Evolutionary conservation across 495 filamentous ascomycete species (phyloP).

Genomic region (Trichocladium uniseriatum): DNA sequence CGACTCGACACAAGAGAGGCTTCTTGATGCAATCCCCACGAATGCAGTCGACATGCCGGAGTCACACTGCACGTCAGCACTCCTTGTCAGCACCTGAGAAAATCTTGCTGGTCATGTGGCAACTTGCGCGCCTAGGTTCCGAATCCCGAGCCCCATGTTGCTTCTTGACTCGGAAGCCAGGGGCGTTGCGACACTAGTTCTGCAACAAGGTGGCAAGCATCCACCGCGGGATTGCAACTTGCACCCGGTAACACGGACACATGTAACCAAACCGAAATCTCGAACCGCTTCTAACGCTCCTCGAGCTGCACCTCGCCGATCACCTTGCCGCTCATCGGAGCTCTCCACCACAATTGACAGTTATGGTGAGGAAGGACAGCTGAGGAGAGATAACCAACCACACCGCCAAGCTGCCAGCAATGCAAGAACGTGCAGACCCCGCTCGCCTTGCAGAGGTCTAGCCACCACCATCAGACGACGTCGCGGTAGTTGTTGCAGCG

Average conservation of each 20-base stretch:
- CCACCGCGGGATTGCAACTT: background rate
- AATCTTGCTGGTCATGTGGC: constrained; percentile 4
- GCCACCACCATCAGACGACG: too few species aligned
- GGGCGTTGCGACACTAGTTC: background rate
- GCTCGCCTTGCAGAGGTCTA: too few species aligned
- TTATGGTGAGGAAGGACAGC: background rate
- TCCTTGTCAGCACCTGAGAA: too few species aligned
- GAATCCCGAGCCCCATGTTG: constrained; percentile 6
- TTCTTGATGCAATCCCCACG: background rate
- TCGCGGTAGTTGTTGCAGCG: too few species aligned
- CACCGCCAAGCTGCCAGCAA: too few species aligned
- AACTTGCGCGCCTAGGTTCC: background rate
- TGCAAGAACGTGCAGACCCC: too few species aligned
- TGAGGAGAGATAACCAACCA: too few species aligned
- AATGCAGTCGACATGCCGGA: background rate
- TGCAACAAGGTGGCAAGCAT: background rate
- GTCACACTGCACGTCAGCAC: background rate
- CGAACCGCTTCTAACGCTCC: background rate
- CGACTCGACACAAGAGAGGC: too few species aligned
- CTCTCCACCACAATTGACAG: too few species aligned
- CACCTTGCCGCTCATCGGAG: background rate
- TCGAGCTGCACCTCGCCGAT: background rate
- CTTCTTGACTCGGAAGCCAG: background rate
- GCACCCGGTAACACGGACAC: background rate
- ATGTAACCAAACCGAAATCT: background rate